phyloP scores from a whole-genome alignment of 208 protist genomes.

The Naegleria fowleri region DNA sequence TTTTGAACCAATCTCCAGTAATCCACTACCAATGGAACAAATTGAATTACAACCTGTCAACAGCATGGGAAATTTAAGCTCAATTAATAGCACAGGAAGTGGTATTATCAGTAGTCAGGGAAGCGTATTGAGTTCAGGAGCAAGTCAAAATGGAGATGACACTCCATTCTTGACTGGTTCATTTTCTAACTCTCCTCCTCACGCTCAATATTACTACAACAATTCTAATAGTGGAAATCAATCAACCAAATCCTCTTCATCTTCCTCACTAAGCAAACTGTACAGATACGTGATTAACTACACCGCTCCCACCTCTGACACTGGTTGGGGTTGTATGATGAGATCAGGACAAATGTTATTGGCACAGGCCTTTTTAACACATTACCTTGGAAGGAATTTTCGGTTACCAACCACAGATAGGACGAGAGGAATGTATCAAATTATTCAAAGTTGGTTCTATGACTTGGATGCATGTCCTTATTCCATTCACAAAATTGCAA shows the following conservation, averaged over 20 bases:
- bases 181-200: neutral
- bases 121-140: neutral
- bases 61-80: neutral
- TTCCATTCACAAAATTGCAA: slow-evolving; percentile 44
- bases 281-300: slow-evolving; percentile 36
- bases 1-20: neutral
- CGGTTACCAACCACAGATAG: neutral
- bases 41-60: neutral
- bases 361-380: slow-evolving; percentile 52
- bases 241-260: neutral
- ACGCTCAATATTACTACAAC: neutral
- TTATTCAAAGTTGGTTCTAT: slow-evolving; percentile 33
- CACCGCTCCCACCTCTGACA: slow-evolving; percentile 52
- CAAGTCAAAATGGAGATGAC: neutral
- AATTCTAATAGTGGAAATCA: neutral
- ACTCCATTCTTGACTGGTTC: neutral
- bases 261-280: neutral
- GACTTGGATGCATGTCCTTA: slow-evolving; percentile 35
- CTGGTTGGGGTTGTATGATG: slow-evolving; percentile 77
- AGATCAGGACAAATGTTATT: slow-evolving; percentile 77
- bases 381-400: slow-evolving; percentile 34
- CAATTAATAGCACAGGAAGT: neutral
- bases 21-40: neutral
- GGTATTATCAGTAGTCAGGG: neutral
- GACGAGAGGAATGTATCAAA: slow-evolving; percentile 23